phyloP scores from a whole-genome alignment of 1,284 basidiomycete genomes.

The Inonotus hispidus region DNA sequence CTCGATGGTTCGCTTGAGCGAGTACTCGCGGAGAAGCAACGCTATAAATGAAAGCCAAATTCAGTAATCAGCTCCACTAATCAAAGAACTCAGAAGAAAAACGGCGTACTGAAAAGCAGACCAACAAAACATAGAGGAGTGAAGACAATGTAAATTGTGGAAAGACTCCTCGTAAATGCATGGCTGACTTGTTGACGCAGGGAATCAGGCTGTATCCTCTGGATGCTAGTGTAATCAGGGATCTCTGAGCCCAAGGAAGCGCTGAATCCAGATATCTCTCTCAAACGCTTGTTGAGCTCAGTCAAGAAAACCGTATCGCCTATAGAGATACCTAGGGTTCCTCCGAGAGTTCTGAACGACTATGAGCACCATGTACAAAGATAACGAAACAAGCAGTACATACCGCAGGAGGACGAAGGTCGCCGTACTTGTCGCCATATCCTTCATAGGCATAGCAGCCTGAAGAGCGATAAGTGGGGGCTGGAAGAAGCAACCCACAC shows the following conservation, averaged over 20 bases:
- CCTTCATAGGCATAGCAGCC: constrained; percentile 41
- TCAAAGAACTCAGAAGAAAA: neutral
- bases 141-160: constrained; percentile 17
- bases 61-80: neutral
- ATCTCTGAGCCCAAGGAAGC: constrained; percentile 9
- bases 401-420: constrained; percentile 30
- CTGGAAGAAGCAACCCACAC: constrained; percentile 35
- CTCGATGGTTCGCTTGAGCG: constrained; percentile 14
- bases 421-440: constrained; percentile 40
- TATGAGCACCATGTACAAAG: neutral
- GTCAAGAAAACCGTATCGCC: constrained; percentile 24
- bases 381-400: constrained; percentile 27
- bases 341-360: constrained; percentile 26
- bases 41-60: neutral
- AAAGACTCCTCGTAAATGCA: constrained; percentile 17
- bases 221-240: constrained; percentile 20
- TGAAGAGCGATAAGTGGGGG: constrained; percentile 35
- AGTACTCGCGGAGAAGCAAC: constrained; percentile 14
- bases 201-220: constrained; percentile 19
- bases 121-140: constrained; percentile 16
- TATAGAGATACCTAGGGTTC: constrained; percentile 31
- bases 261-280: constrained; percentile 13
- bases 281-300: constrained; percentile 16
- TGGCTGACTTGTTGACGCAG: constrained; percentile 16
- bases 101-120: constrained; percentile 5